Evolutionary conservation across 352 stramenopile genomes (phyloP).

Genomic region (Thraustotheca clavata): DNA sequence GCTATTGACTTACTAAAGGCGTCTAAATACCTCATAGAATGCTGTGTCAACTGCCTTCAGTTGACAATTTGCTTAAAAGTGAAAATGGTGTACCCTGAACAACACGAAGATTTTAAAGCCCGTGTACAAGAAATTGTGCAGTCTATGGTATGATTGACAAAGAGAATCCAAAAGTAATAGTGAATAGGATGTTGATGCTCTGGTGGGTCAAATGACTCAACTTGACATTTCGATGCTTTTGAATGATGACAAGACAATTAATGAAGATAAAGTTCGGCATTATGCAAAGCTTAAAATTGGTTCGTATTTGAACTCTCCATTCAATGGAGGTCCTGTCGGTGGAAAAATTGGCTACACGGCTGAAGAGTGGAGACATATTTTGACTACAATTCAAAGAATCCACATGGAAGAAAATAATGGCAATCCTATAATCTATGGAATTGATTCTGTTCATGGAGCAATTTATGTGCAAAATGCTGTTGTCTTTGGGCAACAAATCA

Average conservation of each 20-base stretch:
- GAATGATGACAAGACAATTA: conserved; percentile 36
- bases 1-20: too few relatives aligned
- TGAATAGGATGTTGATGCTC: not conserved
- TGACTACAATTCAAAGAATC: conserved; percentile 73
- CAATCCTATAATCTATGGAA: conserved; percentile 75
- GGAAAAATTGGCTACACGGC: conserved; percentile 41
- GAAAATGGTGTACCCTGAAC: not conserved
- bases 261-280: conserved; percentile 46
- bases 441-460: conserved; percentile 87
- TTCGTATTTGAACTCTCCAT: conserved; percentile 83
- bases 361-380: conserved; percentile 56
- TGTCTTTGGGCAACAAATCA: conserved; percentile 83
- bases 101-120: not conserved
- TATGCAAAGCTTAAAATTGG: conserved; percentile 78
- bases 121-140: not conserved
- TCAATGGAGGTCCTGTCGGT: conserved; percentile 15
- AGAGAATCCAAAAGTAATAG: not conserved
- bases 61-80: not conserved
- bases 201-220: conserved; percentile 88
- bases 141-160: not conserved
- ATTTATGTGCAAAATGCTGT: conserved; percentile 81
- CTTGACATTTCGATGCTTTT: conserved; percentile 81
- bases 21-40: too few relatives aligned
- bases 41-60: not conserved
- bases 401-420: conserved; percentile 41